Evolutionary conservation across 768 basidiomycete species (phyloP), one percentile per base, ranked within the genome.

Genomic region (Cyclocybe cylindracea): DNA sequence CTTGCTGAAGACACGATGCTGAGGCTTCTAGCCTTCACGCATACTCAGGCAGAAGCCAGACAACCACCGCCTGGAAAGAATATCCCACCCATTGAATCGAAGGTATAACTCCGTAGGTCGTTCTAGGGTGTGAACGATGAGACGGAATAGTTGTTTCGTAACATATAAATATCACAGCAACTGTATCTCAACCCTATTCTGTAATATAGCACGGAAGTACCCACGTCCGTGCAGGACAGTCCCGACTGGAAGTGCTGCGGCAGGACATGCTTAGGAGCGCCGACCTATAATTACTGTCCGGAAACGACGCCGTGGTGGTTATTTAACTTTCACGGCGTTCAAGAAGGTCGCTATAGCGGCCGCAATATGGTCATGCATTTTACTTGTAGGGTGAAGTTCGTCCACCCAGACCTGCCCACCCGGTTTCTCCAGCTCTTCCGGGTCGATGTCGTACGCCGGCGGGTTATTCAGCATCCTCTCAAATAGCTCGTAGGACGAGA

Each of bases 401-500:
- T 83, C 83, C n/a, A 69, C 59, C 80, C 80, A 84, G 5, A 84
- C 70, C 1, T 55, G 59, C 7, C 81, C 79, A 1, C 66, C 70
- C 2, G 51, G 39, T 50, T 65, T 70, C 9, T 59, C 45, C 1
- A 65, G 59, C 43, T 81, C 73, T 11, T 57, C 58, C 8, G 50
- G 44, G 1, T 52, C n/a, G 48, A 84, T 76, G 0, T 76, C 76
- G 53, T 77, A 70, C 0, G 54, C 51, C 2, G 53, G 53, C 0
- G 78, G 79, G 48, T 80, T 58, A 52, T 82, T 73, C 10, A 85
- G 66, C 14, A 85, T 61, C 18, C 65, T 66, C 14, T 65, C 73
- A 66, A 87, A 84, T 0, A 70, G 63, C 6, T 71, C 68, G 54
- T 72, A 74, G 0, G 82, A 73, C 1, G 83, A 83, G 61, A 78